These are phyloP conservation scores for Carnegiea gigantea DNA, from an alignment of 179 eudicot species.

Conservation along the genomic window DNA sequence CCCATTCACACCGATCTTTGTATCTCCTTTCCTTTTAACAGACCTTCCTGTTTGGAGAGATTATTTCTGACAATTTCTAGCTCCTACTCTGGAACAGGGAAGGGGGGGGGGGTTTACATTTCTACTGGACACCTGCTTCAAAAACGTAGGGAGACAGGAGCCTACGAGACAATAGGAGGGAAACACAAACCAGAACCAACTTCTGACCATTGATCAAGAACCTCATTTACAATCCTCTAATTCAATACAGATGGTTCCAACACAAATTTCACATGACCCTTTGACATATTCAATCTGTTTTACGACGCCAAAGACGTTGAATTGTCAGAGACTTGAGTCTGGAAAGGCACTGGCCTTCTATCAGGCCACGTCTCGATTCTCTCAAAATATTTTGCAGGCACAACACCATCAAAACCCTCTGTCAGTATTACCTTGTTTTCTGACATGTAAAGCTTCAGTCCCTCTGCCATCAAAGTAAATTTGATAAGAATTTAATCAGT, in stretches of 20 bases:
- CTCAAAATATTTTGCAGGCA: slow-evolving; percentile 74
- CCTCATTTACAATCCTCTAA: neutral
- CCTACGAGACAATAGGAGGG: neutral
- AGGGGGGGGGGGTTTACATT: too few relatives aligned
- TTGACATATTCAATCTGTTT: neutral
- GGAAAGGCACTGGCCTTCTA: slow-evolving; percentile 48
- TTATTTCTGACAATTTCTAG: too few relatives aligned
- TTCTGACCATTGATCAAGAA: neutral
- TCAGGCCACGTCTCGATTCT: slow-evolving; percentile 82
- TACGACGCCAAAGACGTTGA: neutral
- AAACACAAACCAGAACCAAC: neutral
- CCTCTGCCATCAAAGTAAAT: slow-evolving; percentile 48
- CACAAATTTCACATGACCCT: neutral
- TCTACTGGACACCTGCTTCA: too few relatives aligned
- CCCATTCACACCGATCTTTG: too few relatives aligned
- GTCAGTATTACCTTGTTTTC: slow-evolving; percentile 87
- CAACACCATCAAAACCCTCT: slow-evolving; percentile 88
- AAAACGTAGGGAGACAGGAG: neutral
- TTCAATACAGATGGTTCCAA: neutral
- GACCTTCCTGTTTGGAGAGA: too few relatives aligned
- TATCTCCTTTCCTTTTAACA: too few relatives aligned
- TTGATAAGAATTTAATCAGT: neutral
- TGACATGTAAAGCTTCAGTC: slow-evolving; percentile 85
- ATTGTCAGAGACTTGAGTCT: slow-evolving; percentile 5
- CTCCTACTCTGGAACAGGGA: too few relatives aligned